Evolutionary conservation across 768 basidiomycete species (phyloP).

Genomic region (Cubamyces lactineus): DNA sequence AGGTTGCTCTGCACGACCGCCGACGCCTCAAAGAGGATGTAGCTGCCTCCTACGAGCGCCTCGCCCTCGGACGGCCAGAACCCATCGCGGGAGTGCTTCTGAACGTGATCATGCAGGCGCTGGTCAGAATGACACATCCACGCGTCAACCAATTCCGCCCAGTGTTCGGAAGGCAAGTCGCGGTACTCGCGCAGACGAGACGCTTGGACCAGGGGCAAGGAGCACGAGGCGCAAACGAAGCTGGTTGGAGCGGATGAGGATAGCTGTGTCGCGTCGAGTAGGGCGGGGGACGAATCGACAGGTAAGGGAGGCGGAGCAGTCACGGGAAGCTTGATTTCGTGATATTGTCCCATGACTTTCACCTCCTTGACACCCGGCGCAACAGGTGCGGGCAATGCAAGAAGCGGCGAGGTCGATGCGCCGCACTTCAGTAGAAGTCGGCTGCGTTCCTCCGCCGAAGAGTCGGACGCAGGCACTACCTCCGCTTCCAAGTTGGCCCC

Average conservation of each 20-base stretch:
- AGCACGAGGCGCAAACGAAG: conserved; percentile 81
- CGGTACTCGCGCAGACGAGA: conserved; percentile 59
- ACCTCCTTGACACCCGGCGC: conserved; percentile 70
- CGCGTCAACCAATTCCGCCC: conserved; percentile 95
- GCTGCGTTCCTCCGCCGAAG: conserved; percentile 42
- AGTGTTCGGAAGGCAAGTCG: conserved; percentile 94
- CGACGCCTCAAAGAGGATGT: conserved; percentile 74
- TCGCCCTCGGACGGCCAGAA: conserved; percentile 79
- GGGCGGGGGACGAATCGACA: conserved; percentile 43
- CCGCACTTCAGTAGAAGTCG: conserved; percentile 66
- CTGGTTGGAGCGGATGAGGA: conserved; percentile 54
- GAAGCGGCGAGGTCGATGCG: conserved; percentile 51
- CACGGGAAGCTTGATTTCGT: conserved; percentile 66
- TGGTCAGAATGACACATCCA: conserved; percentile 99
- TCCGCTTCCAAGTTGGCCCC: conserved; percentile 66
- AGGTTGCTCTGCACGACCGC: conserved; percentile 58
- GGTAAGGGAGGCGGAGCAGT: conserved; percentile 36
- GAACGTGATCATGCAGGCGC: conserved; percentile 70
- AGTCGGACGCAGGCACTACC: conserved; percentile 45
- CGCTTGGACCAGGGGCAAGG: conserved; percentile 64
- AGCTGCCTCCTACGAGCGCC: conserved; percentile 89
- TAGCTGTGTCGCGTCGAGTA: conserved; percentile 76
- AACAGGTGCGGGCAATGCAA: conserved; percentile 48
- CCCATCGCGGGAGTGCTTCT: conserved; percentile 58
- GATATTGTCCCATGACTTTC: conserved; percentile 55